These are phyloP conservation scores for Bonia amplexicaulis DNA, from an alignment of 176 grass and related monocot species.

Conservation along the genomic window DNA sequence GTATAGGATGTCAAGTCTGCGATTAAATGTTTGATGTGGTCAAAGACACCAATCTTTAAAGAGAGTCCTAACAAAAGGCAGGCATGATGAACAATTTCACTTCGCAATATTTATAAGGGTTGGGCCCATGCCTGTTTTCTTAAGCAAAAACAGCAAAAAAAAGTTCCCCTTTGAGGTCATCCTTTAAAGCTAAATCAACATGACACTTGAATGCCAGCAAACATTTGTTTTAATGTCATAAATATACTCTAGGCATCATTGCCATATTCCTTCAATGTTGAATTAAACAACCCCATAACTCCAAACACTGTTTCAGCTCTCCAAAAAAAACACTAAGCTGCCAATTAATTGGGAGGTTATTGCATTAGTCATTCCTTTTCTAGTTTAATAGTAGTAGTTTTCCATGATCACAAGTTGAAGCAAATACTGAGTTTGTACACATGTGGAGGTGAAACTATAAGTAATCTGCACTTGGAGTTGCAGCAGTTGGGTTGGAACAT, in stretches of 20 bases:
- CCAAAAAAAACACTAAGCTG: slow-evolving; percentile 12
- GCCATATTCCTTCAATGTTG: slow-evolving; percentile 29
- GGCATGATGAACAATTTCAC: slow-evolving; percentile 47
- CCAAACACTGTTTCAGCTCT: slow-evolving; percentile 38
- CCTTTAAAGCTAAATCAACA: slow-evolving; percentile 51
- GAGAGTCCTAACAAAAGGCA: slow-evolving; percentile 45
- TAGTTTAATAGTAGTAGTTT: background rate
- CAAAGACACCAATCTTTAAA: slow-evolving; percentile 51
- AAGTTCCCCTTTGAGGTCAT: slow-evolving; percentile 23
- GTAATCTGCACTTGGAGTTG: background rate
- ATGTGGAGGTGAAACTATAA: slow-evolving; percentile 5
- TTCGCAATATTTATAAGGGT: slow-evolving; percentile 40
- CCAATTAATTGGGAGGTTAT: slow-evolving; percentile 27
- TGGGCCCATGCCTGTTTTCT: slow-evolving; percentile 39
- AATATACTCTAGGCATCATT: slow-evolving; percentile 47
- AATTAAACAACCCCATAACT: slow-evolving; percentile 38
- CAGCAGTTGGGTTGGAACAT: slow-evolving; percentile 4
- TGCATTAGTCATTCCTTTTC: background rate
- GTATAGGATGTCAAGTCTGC: slow-evolving; percentile 34
- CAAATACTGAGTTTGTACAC: background rate
- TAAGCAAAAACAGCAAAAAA: slow-evolving; percentile 34
- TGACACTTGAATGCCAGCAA: slow-evolving; percentile 51
- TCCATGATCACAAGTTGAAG: background rate
- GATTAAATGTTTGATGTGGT: slow-evolving; percentile 49
- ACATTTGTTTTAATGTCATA: slow-evolving; percentile 38